Evolutionary conservation across 495 filamentous ascomycete genomes (phyloP), one percentile per base, ranked within the genome.

Genomic region (Hypoxylon subgilvum): DNA sequence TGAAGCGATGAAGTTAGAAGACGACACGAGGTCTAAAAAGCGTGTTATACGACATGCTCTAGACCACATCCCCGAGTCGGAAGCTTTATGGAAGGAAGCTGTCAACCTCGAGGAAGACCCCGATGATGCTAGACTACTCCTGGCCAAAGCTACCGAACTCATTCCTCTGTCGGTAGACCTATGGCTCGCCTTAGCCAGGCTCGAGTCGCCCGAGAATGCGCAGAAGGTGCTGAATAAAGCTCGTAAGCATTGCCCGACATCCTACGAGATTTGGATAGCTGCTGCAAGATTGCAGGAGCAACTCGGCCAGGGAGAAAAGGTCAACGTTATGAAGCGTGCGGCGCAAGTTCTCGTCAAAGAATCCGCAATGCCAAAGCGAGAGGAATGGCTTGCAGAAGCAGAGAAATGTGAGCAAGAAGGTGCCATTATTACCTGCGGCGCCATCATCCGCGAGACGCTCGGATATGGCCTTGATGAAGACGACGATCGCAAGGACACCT

Each of bases 381-480:
- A 99, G 63, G 92, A 97, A 60, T 99, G 94, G 94, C 93, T 99
- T 35, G 80, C 83, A 2, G 91, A 97, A 72, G 95, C 94, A 0
- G 92, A 97, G 69, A 91, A 88, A 59, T 96, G 94, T 69, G 94
- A 99, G 73, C 87, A 89, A 35, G 94, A 97, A 69, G 92, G 89
- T 12, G 92, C 91, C 9, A 76, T 91, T 4, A 79, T 92, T 38
- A 96, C 95, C 0, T 96, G 91, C 65, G 84, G 83, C 49, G 86
- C 87, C 23, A 97, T 97, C 67, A 88, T 99, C 61, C 82, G 86
- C 28, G 92, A 96, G 65, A 99, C 95, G 0, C 84, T 99, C 5
- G 94, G 93, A 27, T 97, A 88, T 82, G 86, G 89, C 2, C 76
- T 99, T 12, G 95, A 97, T 56, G 94, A 97, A 74, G 95, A 99